Conservation (phyloP, 1,139 yeast genomes). For the Eremothecium coryli region DNA sequence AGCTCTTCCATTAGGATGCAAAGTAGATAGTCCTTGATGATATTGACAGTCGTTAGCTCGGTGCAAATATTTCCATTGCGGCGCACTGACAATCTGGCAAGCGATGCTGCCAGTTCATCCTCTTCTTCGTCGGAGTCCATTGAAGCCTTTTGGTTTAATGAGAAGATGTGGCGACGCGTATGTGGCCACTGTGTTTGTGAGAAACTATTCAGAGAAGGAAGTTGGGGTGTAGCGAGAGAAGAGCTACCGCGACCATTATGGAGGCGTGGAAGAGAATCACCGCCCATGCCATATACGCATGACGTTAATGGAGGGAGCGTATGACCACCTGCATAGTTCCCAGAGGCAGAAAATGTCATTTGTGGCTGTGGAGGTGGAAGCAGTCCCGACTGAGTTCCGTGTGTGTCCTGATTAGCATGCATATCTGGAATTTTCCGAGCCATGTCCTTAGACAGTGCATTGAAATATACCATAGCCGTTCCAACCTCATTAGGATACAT, state of each 20-base stretch:
- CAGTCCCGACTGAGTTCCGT: too few species aligned
- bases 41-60: slow-evolving; percentile 16
- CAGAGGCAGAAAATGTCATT: too few species aligned
- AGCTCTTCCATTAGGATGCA: slow-evolving; percentile 25
- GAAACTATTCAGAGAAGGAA: slow-evolving; percentile 1
- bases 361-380: too few species aligned
- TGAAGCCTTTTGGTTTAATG: slow-evolving; percentile 7
- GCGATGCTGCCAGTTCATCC: slow-evolving; percentile 10
- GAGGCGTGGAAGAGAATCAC: too few species aligned
- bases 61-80: slow-evolving; percentile 9
- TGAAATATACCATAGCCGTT: slow-evolving; percentile 20
- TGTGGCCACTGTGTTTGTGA: background rate
- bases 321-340: too few species aligned
- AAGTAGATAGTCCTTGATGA: slow-evolving; percentile 24
- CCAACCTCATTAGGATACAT: background rate
- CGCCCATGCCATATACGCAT: too few species aligned
- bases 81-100: slow-evolving; percentile 5
- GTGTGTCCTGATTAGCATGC: too few species aligned
- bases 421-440: too few species aligned
- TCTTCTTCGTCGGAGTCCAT: slow-evolving; percentile 5
- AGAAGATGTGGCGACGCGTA: background rate
- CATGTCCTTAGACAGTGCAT: slow-evolving; percentile 23
- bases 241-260: background rate
- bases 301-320: too few species aligned
- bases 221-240: background rate